A percentile compares a stretch with the other conserved stretches of the same genome.
These are phyloP conservation scores for Pseudocercospora ulei DNA, from an alignment of 2,329 filamentous ascomycete species.

Conservation along the genomic window DNA sequence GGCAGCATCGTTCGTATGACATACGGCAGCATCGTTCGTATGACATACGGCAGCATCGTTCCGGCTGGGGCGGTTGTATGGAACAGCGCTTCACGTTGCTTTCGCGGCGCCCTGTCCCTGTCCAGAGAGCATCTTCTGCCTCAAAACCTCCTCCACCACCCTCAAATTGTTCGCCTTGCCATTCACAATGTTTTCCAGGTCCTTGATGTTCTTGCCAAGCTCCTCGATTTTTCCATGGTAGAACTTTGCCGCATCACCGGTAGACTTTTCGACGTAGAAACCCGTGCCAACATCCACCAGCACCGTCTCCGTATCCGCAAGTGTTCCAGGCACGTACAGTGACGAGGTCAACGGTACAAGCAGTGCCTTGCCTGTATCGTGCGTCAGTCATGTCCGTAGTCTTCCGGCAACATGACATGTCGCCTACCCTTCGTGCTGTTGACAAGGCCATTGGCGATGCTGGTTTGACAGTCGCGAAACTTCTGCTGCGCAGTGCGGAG, in stretches of 20 bases:
- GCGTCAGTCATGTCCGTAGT: constrained; percentile 8
- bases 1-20: too few relatives aligned
- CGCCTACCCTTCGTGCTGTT: constrained; percentile 34
- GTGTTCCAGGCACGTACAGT: constrained; percentile 77
- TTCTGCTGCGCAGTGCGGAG: constrained; percentile 82
- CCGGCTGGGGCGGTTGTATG: too few relatives aligned
- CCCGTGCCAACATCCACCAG: constrained; percentile 90
- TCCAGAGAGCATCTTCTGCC: constrained; percentile 31
- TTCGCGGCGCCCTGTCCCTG: constrained; percentile 18
- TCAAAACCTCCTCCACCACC: constrained; percentile 75
- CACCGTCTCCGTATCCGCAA: constrained; percentile 65
- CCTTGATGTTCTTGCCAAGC: constrained; percentile 54
- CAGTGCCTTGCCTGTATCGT: constrained; percentile 49
- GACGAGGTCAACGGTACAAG: constrained; percentile 93
- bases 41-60: too few relatives aligned
- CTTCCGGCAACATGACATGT: neutral
- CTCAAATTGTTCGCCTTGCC: constrained; percentile 75
- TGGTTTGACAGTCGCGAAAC: constrained; percentile 79
- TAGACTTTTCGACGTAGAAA: constrained; percentile 81
- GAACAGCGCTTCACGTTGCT: constrained; percentile 6
- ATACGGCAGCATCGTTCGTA: too few relatives aligned
- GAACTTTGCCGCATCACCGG: constrained; percentile 54
- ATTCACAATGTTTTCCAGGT: constrained; percentile 58
- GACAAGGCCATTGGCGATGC: constrained; percentile 48
- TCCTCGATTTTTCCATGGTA: constrained; percentile 60